A percentile compares a stretch with the other conserved stretches of the same genome.
Evolutionary conservation across 352 stramenopile genomes (phyloP).

Genomic region (Globisporangium alternatum): DNA sequence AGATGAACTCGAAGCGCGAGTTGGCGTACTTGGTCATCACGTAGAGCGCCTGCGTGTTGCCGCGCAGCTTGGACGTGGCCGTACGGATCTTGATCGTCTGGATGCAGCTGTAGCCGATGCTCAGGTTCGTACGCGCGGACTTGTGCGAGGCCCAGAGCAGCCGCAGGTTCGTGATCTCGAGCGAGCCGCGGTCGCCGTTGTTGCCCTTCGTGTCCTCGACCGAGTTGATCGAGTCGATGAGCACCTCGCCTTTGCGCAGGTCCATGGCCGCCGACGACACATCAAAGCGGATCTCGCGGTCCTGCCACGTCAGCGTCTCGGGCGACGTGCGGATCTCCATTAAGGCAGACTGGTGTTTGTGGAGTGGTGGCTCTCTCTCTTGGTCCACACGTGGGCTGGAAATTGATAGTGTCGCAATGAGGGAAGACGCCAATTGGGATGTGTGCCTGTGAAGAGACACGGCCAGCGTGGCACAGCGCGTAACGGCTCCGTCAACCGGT

Average conservation of each 20-base stretch:
- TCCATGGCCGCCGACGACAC: constrained; percentile 55
- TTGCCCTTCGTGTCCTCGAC: constrained; percentile 95
- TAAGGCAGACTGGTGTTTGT: background rate
- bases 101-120: constrained; percentile 82
- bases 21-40: constrained; percentile 90
- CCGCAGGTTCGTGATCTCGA: constrained; percentile 92
- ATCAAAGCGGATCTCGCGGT: constrained; percentile 91
- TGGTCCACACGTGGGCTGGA: no score
- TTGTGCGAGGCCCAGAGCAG: constrained; percentile 91
- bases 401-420: no score
- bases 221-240: constrained; percentile 92
- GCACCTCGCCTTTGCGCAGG: constrained; percentile 72
- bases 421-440: background rate
- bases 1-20: constrained; percentile 92
- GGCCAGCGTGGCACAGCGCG: no score
- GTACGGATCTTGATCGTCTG: constrained; percentile 89
- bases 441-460: no score
- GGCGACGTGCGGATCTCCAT: constrained; percentile 57
- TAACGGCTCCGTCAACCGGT: background rate
- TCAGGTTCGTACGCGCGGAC: constrained; percentile 81
- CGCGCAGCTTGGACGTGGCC: constrained; percentile 87
- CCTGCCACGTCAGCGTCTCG: constrained; percentile 84
- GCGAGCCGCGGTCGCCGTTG: constrained; percentile 87
- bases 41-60: constrained; percentile 90
- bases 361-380: no score